Evolutionary conservation across 192 early-diverging fungal genomes (phyloP), one percentile per base, ranked within the genome.

Genomic region (Phycomyces nitens): DNA sequence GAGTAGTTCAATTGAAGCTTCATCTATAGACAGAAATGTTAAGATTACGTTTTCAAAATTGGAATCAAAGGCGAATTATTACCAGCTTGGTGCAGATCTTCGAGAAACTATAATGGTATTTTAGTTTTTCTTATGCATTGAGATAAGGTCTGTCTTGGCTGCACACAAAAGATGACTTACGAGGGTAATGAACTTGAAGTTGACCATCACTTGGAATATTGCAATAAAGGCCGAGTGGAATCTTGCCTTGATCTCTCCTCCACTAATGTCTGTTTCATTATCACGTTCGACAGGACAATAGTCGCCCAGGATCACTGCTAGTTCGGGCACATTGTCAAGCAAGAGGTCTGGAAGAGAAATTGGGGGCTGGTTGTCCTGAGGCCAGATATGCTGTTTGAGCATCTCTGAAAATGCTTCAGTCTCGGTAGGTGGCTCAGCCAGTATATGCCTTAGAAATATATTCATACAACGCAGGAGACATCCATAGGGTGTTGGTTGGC

Each of bases 11-110:
- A 72, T 62, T 11, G 70, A 72, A 22, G 70, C 64, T 62, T 72
- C 64, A 42, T 72, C 70, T 72, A 62, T 15, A 55, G 38, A 12
- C 40, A 27, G 18, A 7, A 39, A 53, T 53, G n/a, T n/a, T n/a
- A n/a, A n/a, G n/a, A n/a, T n/a, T n/a, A n/a, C n/a, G n/a, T n/a
- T n/a, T n/a, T n/a, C n/a, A n/a, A n/a, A n/a, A n/a, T n/a, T n/a
- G n/a, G n/a, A n/a, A n/a, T n/a, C n/a, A n/a, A n/a, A n/a, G n/a
- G n/a, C n/a, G n/a, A n/a, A n/a, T n/a, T n/a, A n/a, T n/a, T 65
- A 72, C 70, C 70, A 60, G 70, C 70, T 72, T 72, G 70, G 53
- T 72, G 70, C 16, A 72, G 53, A 66, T 72, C 70, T 57, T 72
- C 70, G 52, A 72, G 43, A 56, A 72, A 72, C 70, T 72, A 34